A percentile compares a stretch with the other conserved stretches of the same genome.
Conservation (phyloP, 164 flowering plant genomes). For the Macadamia integrifolia region DNA sequence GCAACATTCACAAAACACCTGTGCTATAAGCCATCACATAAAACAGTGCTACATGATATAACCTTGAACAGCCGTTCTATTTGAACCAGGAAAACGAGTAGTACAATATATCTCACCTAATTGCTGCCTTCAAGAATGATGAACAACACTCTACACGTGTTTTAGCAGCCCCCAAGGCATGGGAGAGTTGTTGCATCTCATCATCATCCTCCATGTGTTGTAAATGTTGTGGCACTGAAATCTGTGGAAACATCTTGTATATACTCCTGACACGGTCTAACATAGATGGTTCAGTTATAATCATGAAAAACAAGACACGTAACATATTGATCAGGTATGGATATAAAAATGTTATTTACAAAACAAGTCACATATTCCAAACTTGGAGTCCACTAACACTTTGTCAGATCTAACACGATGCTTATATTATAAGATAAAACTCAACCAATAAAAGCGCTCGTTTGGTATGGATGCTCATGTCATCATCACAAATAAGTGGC, state of each 20-base stretch:
- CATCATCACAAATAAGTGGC: too few relatives aligned
- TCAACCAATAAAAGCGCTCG: too few relatives aligned
- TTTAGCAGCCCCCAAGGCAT: conserved; percentile 87
- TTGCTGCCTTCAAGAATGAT: conserved; percentile 82
- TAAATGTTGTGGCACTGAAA: conserved; percentile 62
- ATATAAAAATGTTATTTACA: not conserved
- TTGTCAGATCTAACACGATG: too few relatives aligned
- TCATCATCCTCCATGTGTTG: conserved; percentile 70
- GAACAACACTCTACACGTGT: conserved; percentile 81
- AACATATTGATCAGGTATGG: not conserved
- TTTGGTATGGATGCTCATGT: too few relatives aligned
- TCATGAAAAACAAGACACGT: not conserved
- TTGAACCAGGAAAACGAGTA: not conserved
- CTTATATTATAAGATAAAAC: too few relatives aligned
- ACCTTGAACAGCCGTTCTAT: not conserved
- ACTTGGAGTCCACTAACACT: too few relatives aligned
- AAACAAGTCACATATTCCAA: not conserved
- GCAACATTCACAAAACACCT: too few relatives aligned
- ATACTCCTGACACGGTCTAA: conserved; percentile 84
- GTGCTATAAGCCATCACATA: too few relatives aligned
- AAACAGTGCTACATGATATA: too few relatives aligned
- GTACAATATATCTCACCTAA: conserved; percentile 43
- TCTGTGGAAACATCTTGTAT: conserved; percentile 64
- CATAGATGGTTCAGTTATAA: conserved; percentile 26
- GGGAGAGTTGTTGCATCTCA: conserved; percentile 72